Evolutionary conservation across 2,329 filamentous ascomycete species (phyloP).

Genomic region (Diaporthe sp.): DNA sequence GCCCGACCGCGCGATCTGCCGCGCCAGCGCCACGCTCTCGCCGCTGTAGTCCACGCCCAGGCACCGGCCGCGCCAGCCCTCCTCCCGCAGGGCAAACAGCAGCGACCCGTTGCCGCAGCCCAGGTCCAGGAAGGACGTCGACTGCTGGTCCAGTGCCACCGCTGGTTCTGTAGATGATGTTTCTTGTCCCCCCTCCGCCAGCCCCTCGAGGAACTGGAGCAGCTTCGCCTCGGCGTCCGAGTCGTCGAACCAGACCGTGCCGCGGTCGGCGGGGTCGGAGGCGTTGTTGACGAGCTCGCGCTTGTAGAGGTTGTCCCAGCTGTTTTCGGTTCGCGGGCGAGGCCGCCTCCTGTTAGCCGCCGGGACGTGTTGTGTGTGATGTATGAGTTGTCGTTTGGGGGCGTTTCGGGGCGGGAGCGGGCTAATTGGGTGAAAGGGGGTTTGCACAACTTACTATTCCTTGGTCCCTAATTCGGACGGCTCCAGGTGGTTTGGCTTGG

Average conservation of each 20-base stretch:
- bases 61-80: constrained; percentile 75
- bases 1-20: constrained; percentile 66
- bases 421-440: neutral
- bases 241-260: constrained; percentile 97
- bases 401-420: neutral
- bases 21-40: constrained; percentile 80
- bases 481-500: constrained; percentile 75
- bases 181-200: constrained; percentile 41
- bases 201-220: constrained; percentile 72
- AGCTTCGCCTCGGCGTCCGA: constrained; percentile 88
- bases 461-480: constrained; percentile 88
- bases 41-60: constrained; percentile 91
- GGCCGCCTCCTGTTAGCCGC: neutral
- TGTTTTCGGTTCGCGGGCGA: constrained; percentile 51
- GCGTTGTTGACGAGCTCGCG: constrained; percentile 80
- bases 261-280: constrained; percentile 81
- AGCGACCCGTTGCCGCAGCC: constrained; percentile 96
- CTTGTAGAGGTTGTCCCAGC: constrained; percentile 83
- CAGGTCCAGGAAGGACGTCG: constrained; percentile 82
- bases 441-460: constrained; percentile 77
- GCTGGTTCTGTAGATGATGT: neutral
- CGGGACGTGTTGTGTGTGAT: constrained; percentile 21
- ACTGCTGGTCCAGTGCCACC: constrained; percentile 43
- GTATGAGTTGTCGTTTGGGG: neutral
- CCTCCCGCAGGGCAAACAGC: constrained; percentile 82